Evolutionary conservation across 192 early-diverging fungal genomes (phyloP), one percentile per base, ranked within the genome.

Genomic region (Linnemannia exigua): DNA sequence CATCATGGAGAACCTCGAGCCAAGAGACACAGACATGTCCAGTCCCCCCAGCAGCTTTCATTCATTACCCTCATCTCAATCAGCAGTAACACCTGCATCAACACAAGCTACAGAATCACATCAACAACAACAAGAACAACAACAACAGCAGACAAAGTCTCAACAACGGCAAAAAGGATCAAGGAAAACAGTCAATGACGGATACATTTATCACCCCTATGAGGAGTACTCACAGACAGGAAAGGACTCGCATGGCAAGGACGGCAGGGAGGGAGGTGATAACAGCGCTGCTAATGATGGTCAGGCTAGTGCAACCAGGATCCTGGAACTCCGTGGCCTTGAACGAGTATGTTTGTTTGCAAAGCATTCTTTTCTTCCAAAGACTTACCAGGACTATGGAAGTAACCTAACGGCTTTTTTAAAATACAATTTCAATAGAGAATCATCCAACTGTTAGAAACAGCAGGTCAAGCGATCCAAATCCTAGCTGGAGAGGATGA

Each of bases 371-470:
- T 61, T 28, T 31, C 28, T 1, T 31, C 2, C 31, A 9, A 6
- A 9, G 41, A 44, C n/a, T n/a, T n/a, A n/a, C 9, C 41, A 44
- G 41, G 41, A 44, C 41, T 44, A 44, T 9, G 41, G 9, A 44
- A 44, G 41, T 44, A 44, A 6, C 41, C 41, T 44, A 9, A 44
- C 41, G 36, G 16, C 70, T 66, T 16, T 69, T 1, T 28, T 17
- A 20, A 44, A 44, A 3, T 9, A 3, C 9, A 66, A 51, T 70
- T 54, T 36, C 46, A 71, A 74, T 54, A 89, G 88, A 74, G 84
- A 76, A 89, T 89, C 22, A 67, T 89, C 19, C 84, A 89, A 31
- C 74, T 89, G 1, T 63, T 89, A 16, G 75, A 87, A 28, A 89
- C 88, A 14, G 83, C 88, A 16, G 80, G 82, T 47, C 51, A 83